Conservation (phyloP, 164 flowering plant genomes). For the Tetracentron sinense region DNA sequence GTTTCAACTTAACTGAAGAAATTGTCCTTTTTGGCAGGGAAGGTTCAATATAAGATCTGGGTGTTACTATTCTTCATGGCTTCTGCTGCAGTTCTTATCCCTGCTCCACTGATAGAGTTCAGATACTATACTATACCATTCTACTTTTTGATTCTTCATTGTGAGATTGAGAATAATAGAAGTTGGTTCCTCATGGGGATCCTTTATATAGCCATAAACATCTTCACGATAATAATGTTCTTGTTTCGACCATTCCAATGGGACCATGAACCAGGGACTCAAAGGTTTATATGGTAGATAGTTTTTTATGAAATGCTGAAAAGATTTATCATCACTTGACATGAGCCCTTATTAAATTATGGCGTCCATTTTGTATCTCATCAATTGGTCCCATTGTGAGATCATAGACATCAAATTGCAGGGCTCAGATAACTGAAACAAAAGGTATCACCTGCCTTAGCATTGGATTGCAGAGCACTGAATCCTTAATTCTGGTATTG, state of each 20-base stretch:
- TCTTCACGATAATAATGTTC: constrained; percentile 77
- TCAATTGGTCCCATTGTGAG: neutral
- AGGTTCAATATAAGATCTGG: constrained; percentile 63
- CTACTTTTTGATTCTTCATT: constrained; percentile 61
- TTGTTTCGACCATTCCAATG: constrained; percentile 77
- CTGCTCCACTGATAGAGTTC: constrained; percentile 86
- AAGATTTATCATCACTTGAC: constrained; percentile 14
- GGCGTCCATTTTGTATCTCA: neutral
- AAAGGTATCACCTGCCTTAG: neutral
- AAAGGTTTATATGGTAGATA: constrained; percentile 82
- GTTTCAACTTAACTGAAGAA: neutral
- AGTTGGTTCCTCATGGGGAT: constrained; percentile 58
- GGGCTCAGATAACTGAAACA: neutral
- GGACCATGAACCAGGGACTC: constrained; percentile 79
- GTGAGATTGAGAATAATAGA: constrained; percentile 23
- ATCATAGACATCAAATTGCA: too few relatives aligned
- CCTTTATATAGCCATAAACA: constrained; percentile 42
- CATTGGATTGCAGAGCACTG: neutral
- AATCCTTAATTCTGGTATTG: neutral
- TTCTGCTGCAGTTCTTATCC: constrained; percentile 69
- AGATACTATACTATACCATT: constrained; percentile 90
- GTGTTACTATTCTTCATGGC: constrained; percentile 58
- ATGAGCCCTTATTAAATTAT: too few relatives aligned
- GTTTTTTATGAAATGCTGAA: neutral
- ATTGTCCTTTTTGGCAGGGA: constrained; percentile 42